Percentiles rank a stretch among this genome's conserved stretches.
Evolutionary conservation across 805 yeast species (phyloP).

Genomic region (Metschnikowia proteae): DNA sequence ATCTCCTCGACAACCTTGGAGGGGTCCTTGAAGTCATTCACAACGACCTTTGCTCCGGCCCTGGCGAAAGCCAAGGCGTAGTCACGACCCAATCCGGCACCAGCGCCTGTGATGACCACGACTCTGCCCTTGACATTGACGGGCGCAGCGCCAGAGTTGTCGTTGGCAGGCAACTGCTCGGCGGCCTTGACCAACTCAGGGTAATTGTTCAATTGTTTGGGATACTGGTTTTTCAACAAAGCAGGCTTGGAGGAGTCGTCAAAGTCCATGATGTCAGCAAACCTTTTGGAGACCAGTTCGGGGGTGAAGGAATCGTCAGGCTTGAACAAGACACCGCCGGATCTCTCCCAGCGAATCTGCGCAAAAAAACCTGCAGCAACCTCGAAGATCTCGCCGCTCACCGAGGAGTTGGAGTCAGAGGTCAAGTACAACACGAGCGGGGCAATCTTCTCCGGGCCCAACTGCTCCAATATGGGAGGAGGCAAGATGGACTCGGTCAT

Average conservation of each 20-base stretch:
- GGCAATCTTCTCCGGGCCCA: conserved; percentile 86
- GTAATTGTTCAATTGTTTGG: conserved; percentile 71
- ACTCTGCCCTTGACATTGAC: conserved; percentile 76
- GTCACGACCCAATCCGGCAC: conserved; percentile 88
- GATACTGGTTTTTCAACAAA: conserved; percentile 57
- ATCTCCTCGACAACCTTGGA: conserved; percentile 71
- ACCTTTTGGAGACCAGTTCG: conserved; percentile 69
- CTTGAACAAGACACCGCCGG: conserved; percentile 79
- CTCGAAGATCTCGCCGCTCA: conserved; percentile 78
- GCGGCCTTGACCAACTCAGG: conserved; percentile 52
- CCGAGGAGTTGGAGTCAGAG: conserved; percentile 51
- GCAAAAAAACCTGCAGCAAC: conserved; percentile 93
- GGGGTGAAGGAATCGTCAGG: conserved; percentile 78
- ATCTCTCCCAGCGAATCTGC: conserved; percentile 92
- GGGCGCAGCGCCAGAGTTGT: conserved; percentile 34
- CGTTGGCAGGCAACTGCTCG: conserved; percentile 49
- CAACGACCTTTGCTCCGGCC: conserved; percentile 93
- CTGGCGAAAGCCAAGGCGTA: conserved; percentile 82
- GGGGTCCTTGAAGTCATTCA: conserved; percentile 84
- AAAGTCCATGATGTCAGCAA: conserved; percentile 61
- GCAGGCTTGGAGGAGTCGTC: conserved; percentile 50
- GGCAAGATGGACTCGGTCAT: conserved; percentile 93
- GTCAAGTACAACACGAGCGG: conserved; percentile 82
- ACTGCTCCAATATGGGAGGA: conserved; percentile 71
- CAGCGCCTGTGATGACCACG: conserved; percentile 92